Evolutionary conservation across 306 rosid species (phyloP), one percentile per base, ranked within the genome.

Genomic region (Trifolium pratense): DNA sequence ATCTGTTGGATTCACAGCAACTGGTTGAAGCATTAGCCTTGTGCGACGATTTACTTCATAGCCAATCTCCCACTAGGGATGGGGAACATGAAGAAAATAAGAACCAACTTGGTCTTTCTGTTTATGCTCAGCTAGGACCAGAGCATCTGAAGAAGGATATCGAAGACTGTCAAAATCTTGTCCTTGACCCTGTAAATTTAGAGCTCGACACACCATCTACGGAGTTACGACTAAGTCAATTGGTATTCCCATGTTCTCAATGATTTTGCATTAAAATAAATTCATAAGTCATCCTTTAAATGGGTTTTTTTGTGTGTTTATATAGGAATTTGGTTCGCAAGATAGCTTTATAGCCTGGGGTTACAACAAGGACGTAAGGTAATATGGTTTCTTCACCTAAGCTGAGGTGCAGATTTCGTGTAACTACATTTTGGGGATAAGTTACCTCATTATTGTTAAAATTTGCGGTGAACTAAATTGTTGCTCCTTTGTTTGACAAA

Each of bases 161-260:
- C 5, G 97, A 90, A 78, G 93, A 86, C 40, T 89, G 98, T 71
- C 89, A 89, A 81, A 86, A 87, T 66, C 85, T 89, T 75, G 82
- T 57, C 29, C 77, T 77, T 26, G 90, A 89, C 75, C 86, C 88
- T 53, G 70, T 89, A 37, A 86, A 76, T 79, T 61, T 80, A 3
- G 91, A 89, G 17, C 90, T 67, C 3, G 95, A 87, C 69, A 83
- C 91, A 20, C 87, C 90, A 16, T 84, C 91, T 81, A 75, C 91
- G 5, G 98, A 90, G 29, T 75, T 85, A 66, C 87, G 91, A 57
- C 87, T 92, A 25, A 92, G 98, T 84, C 98, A 92, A 84, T 87
- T 92, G 46, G 98, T 92, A 80, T 58, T 49, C 15, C 25, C 26
- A 4, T 48, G 75, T 55, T 31, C 45, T 66, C 73, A 21, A 32